Base-by-base conservation (phyloP, 176 grass and related monocot species). In the Luzula sylvatica region DNA sequence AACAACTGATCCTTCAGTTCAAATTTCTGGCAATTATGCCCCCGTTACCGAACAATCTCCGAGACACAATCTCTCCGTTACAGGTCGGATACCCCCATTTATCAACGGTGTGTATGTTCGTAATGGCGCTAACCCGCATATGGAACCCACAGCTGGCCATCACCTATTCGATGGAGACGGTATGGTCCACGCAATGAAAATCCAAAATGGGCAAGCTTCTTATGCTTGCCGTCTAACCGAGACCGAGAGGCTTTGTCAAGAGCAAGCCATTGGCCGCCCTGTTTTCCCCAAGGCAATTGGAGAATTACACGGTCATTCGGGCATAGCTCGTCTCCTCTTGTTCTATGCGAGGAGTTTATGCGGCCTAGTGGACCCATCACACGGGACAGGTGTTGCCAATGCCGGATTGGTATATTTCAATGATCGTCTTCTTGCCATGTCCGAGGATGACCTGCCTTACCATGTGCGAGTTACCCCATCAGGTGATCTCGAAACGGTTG, bases 151-250 rank as follows among this genome's bases (percentile, higher is more conserved):
- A 0, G 82, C 82, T 0, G 87, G 87, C 0, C 87, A 94, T 68
- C 87, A 94, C 72, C 75, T 94, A 13, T 94, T 94, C 78, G 87
- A 94, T 66, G 87, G 82, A 45, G 87, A 94, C 58, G 87, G 87
- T 26, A 94, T 94, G 87, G 78, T 94, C 8, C 87, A 94, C 71
- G 87, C 82, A 15, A 61, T 94, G 1, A 56, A 39, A 29, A 61
- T 94, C 42, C 25, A 66, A 6, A 80, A 83, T 72, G 82, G 78
- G 8, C 52, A 21, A 25, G 87, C 82, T 52, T 55, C 78, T 1
- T 94, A 94, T 56, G 75, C 87, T 1, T 94, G 82, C 58, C 87
- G 87, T 1, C 87, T 74, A 61, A 94, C 87, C 1, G 75, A 94
- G 72, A 94, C 87, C 0, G 65, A 71, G 1, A 23, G 87, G 0